Percentiles rank a stretch among this genome's conserved stretches.
Evolutionary conservation across 2,329 filamentous ascomycete genomes (phyloP).

Genomic region (Eutypa lata): DNA sequence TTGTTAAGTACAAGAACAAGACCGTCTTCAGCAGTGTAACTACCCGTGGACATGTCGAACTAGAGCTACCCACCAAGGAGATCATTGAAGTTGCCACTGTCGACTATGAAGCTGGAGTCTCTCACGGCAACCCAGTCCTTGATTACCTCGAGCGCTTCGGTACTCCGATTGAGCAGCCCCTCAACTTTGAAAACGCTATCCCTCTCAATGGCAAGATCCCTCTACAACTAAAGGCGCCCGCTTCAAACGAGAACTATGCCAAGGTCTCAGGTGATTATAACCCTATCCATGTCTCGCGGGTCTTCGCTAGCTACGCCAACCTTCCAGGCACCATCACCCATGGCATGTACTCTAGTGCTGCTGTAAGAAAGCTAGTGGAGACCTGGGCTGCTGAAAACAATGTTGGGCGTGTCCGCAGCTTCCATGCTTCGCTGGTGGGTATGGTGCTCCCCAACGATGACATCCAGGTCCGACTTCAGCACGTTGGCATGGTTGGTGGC

Average conservation of each 20-base stretch:
- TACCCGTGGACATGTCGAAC: constrained; percentile 85
- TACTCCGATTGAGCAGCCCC: constrained; percentile 88
- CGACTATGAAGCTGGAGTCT: constrained; percentile 87
- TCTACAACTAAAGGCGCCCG: constrained; percentile 82
- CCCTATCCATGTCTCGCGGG: constrained; percentile 95
- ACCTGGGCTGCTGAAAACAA: constrained; percentile 99
- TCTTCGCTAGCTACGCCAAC: constrained; percentile 94
- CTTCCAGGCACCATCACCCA: constrained; percentile 97
- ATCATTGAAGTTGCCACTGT: constrained; percentile 96
- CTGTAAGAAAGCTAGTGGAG: constrained; percentile 92
- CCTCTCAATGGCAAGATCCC: constrained; percentile 90
- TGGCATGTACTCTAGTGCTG: constrained; percentile 98
- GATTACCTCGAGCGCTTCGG: constrained; percentile 94
- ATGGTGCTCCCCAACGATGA: constrained; percentile 98
- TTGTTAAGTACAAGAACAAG: constrained; percentile 94
- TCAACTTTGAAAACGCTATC: constrained; percentile 97
- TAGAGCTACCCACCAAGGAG: constrained; percentile 96
- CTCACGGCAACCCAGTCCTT: constrained; percentile 93
- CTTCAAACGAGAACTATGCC: constrained; percentile 96
- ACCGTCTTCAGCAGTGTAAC: constrained; percentile 86
- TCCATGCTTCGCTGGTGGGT: constrained; percentile 93
- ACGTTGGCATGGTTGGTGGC: constrained; percentile 95
- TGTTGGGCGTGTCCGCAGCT: constrained; percentile 92
- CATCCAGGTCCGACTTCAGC: constrained; percentile 90
- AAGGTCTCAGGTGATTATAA: constrained; percentile 98